These are phyloP conservation scores for Malus hybrid DNA, from an alignment of 331 rosid genomes.

Conservation along the genomic window DNA sequence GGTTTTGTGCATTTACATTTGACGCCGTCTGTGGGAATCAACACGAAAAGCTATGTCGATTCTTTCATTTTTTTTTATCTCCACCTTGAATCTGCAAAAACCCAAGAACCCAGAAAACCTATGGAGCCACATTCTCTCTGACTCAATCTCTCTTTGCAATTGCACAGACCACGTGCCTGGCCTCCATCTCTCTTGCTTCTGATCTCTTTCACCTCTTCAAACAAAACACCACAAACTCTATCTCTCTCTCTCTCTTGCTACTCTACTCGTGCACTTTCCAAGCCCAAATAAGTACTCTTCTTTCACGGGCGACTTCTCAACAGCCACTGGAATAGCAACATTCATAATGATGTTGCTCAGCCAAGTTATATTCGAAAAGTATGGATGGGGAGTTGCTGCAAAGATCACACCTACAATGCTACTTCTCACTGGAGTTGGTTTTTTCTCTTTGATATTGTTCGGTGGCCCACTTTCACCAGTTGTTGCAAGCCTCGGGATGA, in stretches of 20 bases:
- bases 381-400: constrained; percentile 98
- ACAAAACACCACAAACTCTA: too few relatives aligned
- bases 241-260: not conserved
- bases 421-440: constrained; percentile 80
- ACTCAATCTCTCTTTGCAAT: too few relatives aligned
- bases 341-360: constrained; percentile 89
- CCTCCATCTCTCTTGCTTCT: too few relatives aligned
- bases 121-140: too few relatives aligned
- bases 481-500: constrained; percentile 59
- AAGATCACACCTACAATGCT: constrained; percentile 86
- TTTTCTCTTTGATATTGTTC: constrained; percentile 77
- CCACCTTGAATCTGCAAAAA: too few relatives aligned
- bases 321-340: constrained; percentile 85
- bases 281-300: constrained; percentile 93
- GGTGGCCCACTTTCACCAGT: constrained; percentile 70
- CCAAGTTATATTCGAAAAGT: constrained; percentile 67
- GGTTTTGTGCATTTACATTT: too few relatives aligned
- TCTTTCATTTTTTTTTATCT: too few relatives aligned
- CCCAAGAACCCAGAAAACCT: too few relatives aligned
- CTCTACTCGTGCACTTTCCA: constrained; percentile 61
- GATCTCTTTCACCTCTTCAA: too few relatives aligned
- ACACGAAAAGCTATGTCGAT: too few relatives aligned
- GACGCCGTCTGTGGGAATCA: too few relatives aligned
- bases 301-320: constrained; percentile 97
- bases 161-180: too few relatives aligned